Conservation (phyloP, 176 grass and related monocot species). For the Pontederia crassipes region DNA sequence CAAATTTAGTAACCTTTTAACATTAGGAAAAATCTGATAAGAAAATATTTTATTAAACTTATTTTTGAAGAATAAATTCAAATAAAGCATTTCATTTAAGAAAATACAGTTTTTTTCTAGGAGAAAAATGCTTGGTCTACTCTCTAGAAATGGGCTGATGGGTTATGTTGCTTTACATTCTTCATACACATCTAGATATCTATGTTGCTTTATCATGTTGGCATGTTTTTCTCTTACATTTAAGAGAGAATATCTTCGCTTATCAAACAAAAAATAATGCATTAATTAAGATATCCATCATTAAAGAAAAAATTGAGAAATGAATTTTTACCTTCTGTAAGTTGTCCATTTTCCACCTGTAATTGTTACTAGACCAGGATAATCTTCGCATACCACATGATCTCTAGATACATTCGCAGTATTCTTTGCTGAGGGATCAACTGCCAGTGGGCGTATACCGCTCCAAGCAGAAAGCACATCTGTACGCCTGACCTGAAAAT, state of each 20-base stretch:
- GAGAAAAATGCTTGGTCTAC: no score
- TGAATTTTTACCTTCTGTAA: slow-evolving; percentile 67
- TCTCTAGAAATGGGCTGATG: no score
- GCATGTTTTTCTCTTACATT: no score
- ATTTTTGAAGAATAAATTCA: no score
- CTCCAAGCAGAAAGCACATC: slow-evolving; percentile 98
- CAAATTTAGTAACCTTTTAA: no score
- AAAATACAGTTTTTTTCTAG: background rate
- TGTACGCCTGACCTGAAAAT: slow-evolving; percentile 76
- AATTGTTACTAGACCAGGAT: slow-evolving; percentile 88
- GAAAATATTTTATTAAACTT: no score
- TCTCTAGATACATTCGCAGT: slow-evolving; percentile 97
- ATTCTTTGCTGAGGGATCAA: slow-evolving; percentile 80
- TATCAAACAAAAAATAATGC: background rate
- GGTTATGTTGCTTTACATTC: no score
- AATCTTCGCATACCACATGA: slow-evolving; percentile 84
- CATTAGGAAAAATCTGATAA: no score
- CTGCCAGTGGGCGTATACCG: slow-evolving; percentile 80
- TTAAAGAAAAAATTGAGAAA: slow-evolving; percentile 5
- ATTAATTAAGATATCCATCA: background rate
- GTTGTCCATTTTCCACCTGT: slow-evolving; percentile 99
- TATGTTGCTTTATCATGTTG: no score
- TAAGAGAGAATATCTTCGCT: no score
- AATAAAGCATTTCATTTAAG: background rate
- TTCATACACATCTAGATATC: no score